These are phyloP conservation scores for Cucurbita maxima DNA, from an alignment of 306 rosid genomes.

Conservation along the genomic window DNA sequence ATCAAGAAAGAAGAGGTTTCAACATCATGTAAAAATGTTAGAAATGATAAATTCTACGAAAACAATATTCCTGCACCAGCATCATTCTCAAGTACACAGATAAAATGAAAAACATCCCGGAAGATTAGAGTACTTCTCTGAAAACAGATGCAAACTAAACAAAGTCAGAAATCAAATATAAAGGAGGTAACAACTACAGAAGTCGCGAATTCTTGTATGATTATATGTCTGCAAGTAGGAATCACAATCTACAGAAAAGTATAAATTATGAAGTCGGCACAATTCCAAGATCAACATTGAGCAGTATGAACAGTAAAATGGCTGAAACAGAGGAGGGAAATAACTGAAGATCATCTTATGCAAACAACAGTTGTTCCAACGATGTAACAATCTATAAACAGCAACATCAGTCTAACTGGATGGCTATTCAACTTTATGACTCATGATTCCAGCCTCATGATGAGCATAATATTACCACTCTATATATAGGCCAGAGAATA, in stretches of 20 bases:
- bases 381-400: background rate
- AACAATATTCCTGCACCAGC: background rate
- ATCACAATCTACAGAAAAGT: background rate
- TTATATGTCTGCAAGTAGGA: background rate
- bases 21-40: background rate
- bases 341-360: background rate
- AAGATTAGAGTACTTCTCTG: background rate
- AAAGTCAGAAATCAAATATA: background rate
- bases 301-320: background rate
- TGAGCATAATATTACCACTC: background rate
- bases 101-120: background rate
- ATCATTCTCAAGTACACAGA: background rate
- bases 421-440: background rate
- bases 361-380: background rate
- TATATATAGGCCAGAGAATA: background rate
- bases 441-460: background rate
- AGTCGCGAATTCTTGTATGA: background rate
- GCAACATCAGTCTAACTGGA: background rate
- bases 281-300: background rate
- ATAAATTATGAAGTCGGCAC: background rate
- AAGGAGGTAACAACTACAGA: background rate
- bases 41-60: background rate
- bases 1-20: background rate
- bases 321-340: background rate
- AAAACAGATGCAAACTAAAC: background rate